Evolutionary conservation across 306 rosid genomes (phyloP), one percentile per base, ranked within the genome.

Genomic region (Glycine tomentella): DNA sequence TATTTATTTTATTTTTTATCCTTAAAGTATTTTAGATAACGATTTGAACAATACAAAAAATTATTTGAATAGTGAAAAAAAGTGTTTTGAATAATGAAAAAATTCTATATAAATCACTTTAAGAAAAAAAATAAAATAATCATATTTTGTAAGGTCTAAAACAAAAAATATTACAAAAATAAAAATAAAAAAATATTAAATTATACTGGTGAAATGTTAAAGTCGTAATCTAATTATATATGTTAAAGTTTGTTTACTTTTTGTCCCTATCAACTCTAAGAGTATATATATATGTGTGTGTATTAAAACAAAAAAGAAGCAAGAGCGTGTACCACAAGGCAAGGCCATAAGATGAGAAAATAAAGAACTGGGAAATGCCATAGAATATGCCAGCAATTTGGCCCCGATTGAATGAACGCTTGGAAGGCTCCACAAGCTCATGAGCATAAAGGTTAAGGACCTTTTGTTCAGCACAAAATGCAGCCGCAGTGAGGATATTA

Each of bases 321-420:
- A 51, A 8, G 74, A 69, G 72, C 25, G 44, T 81, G 46, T 89
- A 94, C 97, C 98, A 94, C 56, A 94, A 88, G 84, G 97, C 97
- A 56, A 94, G 84, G 79, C 94, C 97, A 58, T 94, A 94, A 50
- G 98, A 94, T 72, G 97, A 92, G 88, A 90, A 94, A 81, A 94
- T 92, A 89, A 92, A 92, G 91, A 94, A 91, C 82, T 94, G 98
- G n/a, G 97, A 85, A 63, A 92, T 81, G 52, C 98, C 98, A 62
- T 94, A 94, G 85, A 90, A 92, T 52, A 91, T 74, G 74, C 98
- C 97, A 42, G 98, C 94, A 61, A 94, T 94, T 88, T 94, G 98
- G 69, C 98, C 97, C 14, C 97, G 89, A 46, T 64, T 79, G 74
- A 94, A 87, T 4, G 97, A 90, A 25, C 85, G 94, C 71, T 70